Conservation (phyloP, 352 stramenopile species). For the Saprolegnia parasitica region DNA sequence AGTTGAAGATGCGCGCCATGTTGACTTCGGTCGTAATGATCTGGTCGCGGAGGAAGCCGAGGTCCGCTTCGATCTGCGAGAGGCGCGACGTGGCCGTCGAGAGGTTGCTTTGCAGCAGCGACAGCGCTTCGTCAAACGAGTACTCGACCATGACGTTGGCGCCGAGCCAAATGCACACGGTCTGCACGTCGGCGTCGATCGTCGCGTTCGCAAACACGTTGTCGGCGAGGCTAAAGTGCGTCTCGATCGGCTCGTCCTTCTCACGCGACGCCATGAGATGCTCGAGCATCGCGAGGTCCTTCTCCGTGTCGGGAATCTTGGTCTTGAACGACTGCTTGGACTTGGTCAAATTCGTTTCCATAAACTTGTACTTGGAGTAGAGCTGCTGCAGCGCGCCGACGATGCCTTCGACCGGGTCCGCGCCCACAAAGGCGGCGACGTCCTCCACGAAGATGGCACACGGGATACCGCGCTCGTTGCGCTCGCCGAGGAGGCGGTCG, state of each 20-base stretch:
- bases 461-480: conserved; percentile 75
- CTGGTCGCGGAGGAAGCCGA: conserved; percentile 93
- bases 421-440: conserved; percentile 56
- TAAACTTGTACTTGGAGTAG: conserved; percentile 90
- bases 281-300: conserved; percentile 76
- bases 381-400: conserved; percentile 79
- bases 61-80: conserved; percentile 82
- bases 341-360: conserved; percentile 84
- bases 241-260: conserved; percentile 73
- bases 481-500: conserved; percentile 68
- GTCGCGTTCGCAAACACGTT: conserved; percentile 94
- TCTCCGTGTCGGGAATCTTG: conserved; percentile 90
- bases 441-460: conserved; percentile 70
- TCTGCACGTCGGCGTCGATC: conserved; percentile 84
- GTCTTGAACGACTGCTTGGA: conserved; percentile 82
- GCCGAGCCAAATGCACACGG: conserved; percentile 97
- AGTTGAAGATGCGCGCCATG: conserved; percentile 97
- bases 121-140: conserved; percentile 93
- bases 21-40: conserved; percentile 98
- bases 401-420: conserved; percentile 64
- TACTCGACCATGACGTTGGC: conserved; percentile 98
- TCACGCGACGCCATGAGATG: conserved; percentile 70
- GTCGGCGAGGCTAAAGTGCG: conserved; percentile 92
- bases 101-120: conserved; percentile 81
- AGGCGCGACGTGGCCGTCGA: conserved; percentile 60